Evolutionary conservation across 2,329 filamentous ascomycete genomes (phyloP).

Genomic region (Harringtonia aguacate): DNA sequence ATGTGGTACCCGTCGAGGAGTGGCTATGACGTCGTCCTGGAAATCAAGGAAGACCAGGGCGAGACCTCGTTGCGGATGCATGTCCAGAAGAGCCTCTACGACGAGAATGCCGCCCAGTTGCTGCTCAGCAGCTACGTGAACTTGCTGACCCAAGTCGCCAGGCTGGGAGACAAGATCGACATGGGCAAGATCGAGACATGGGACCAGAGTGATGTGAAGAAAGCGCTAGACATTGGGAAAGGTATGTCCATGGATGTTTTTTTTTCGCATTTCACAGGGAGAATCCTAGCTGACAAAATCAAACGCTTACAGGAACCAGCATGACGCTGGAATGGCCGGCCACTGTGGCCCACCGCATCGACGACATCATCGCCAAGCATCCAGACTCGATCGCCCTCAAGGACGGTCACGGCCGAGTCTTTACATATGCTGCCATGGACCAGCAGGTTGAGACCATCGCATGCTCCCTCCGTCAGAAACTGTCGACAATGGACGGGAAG

Average conservation of each 20-base stretch:
- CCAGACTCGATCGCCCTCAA: background rate
- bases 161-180: too few relatives aligned
- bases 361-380: background rate
- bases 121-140: constrained; percentile 13
- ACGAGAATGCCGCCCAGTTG: constrained; percentile 14
- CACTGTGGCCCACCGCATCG: background rate
- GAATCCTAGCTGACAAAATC: too few relatives aligned
- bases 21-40: constrained; percentile 23
- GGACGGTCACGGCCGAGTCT: background rate
- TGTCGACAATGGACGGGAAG: too few relatives aligned
- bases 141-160: too few relatives aligned
- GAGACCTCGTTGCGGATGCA: constrained; percentile 14
- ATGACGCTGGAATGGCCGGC: background rate
- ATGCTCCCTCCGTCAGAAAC: too few relatives aligned
- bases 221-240: too few relatives aligned
- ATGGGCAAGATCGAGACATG: too few relatives aligned
- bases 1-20: constrained; percentile 10
- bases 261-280: too few relatives aligned
- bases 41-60: constrained; percentile 23
- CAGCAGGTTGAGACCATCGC: background rate
- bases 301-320: too few relatives aligned
- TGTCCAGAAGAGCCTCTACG: constrained; percentile 22
- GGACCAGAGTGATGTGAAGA: too few relatives aligned
- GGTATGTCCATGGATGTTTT: too few relatives aligned
- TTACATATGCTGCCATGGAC: background rate